These are phyloP conservation scores for Fusarium sp. DNA, from an alignment of 2,329 filamentous ascomycete genomes.

Conservation along the genomic window DNA sequence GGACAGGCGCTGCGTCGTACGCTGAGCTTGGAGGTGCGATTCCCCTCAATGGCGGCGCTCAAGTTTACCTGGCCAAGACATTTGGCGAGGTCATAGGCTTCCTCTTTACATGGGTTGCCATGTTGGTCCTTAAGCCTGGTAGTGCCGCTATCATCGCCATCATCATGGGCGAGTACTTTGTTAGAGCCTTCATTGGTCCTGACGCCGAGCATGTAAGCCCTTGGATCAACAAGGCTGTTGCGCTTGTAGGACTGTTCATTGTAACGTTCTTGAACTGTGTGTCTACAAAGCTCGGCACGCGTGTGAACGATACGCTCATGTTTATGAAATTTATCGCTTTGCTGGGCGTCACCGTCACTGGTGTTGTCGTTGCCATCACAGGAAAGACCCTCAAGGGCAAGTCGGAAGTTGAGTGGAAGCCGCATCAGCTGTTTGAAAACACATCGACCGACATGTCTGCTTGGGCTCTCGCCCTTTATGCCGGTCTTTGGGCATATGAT, in stretches of 20 bases:
- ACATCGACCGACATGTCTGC: conserved; percentile 82
- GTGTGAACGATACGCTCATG: conserved; percentile 93
- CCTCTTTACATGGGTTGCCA: conserved; percentile 95
- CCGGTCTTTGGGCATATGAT: conserved; percentile 96
- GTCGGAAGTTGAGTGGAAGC: conserved; percentile 87
- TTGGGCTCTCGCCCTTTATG: conserved; percentile 95
- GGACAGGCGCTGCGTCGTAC: conserved; percentile 95
- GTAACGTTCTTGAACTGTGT: conserved; percentile 91
- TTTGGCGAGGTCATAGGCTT: conserved; percentile 95
- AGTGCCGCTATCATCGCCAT: conserved; percentile 94
- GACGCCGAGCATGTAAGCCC: conserved; percentile 81
- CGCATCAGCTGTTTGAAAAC: conserved; percentile 85
- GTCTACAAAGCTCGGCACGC: conserved; percentile 86
- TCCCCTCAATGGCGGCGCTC: conserved; percentile 91
- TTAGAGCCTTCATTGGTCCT: conserved; percentile 85
- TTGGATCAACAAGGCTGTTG: conserved; percentile 92
- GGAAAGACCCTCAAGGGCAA: conserved; percentile 81
- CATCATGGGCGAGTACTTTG: conserved; percentile 98
- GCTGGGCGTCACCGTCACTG: conserved; percentile 84
- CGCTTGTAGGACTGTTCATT: conserved; percentile 75
- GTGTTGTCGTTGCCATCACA: conserved; percentile 88
- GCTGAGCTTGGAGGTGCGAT: conserved; percentile 96
- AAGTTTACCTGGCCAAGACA: conserved; percentile 95
- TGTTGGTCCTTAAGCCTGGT: conserved; percentile 92
- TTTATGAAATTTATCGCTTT: conserved; percentile 95